Evolutionary conservation across 306 rosid genomes (phyloP).

Genomic region (Malus fusca): DNA sequence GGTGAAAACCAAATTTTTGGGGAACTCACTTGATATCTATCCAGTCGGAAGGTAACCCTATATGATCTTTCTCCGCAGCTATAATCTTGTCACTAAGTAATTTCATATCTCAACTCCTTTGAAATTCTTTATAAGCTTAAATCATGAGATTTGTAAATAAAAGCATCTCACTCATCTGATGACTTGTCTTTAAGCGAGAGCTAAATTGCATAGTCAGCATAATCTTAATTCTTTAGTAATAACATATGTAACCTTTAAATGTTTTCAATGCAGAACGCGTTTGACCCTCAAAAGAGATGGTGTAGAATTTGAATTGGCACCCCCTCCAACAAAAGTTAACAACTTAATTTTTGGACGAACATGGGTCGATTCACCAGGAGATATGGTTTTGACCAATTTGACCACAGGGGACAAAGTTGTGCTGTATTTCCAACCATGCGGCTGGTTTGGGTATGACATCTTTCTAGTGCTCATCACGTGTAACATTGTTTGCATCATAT

Average conservation of each 20-base stretch:
- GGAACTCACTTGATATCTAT: constrained; percentile 83
- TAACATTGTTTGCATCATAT: neutral
- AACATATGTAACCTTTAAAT: neutral
- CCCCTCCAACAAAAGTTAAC: constrained; percentile 91
- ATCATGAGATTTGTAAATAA: neutral
- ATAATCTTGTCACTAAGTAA: neutral
- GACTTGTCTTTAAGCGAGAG: neutral
- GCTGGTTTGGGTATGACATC: constrained; percentile 80
- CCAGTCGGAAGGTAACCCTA: constrained; percentile 79
- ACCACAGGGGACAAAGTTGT: constrained; percentile 85
- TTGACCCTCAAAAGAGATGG: constrained; percentile 78
- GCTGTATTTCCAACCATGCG: constrained; percentile 88
- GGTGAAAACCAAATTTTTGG: constrained; percentile 86
- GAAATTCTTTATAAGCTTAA: neutral
- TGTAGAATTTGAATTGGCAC: constrained; percentile 75
- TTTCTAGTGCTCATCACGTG: neutral
- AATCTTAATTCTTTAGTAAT: neutral
- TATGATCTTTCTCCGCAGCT: neutral
- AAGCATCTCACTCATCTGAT: neutral
- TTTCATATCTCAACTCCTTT: neutral
- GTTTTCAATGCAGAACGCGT: constrained; percentile 54
- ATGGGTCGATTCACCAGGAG: constrained; percentile 94
- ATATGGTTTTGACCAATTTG: constrained; percentile 81
- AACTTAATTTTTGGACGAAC: constrained; percentile 92
- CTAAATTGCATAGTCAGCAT: neutral